Percentiles rank a stretch among this genome's conserved stretches.
These are phyloP conservation scores for Lasiodiplodia theobromae DNA, from an alignment of 2,329 filamentous ascomycete species.

Conservation along the genomic window DNA sequence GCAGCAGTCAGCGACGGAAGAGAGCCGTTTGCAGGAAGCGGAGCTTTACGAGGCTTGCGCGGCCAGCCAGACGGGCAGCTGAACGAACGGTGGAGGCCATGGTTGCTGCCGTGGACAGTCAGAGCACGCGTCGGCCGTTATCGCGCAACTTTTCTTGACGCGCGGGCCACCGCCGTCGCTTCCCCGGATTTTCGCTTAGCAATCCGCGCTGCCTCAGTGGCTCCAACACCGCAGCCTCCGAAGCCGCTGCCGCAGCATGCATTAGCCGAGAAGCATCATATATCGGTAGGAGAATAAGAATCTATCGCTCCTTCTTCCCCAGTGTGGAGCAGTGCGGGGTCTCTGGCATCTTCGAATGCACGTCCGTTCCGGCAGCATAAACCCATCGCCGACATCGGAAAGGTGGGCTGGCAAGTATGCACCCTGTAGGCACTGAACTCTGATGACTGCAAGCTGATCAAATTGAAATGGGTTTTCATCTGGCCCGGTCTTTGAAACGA, in stretches of 20 bases:
- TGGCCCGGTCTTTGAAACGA: too few relatives aligned
- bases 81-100: slow-evolving; percentile 49
- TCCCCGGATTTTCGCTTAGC: slow-evolving; percentile 30
- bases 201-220: slow-evolving; percentile 26
- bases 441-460: too few relatives aligned
- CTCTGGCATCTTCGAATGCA: not conserved
- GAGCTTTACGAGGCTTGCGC: slow-evolving; percentile 41
- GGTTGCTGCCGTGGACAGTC: slow-evolving; percentile 23
- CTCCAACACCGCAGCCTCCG: not conserved
- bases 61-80: slow-evolving; percentile 42
- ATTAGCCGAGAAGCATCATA: not conserved
- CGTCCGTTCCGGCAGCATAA: not conserved
- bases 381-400: slow-evolving; percentile 21
- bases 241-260: not conserved
- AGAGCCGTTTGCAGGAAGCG: not conserved
- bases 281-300: not conserved
- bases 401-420: too few relatives aligned
- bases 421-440: too few relatives aligned
- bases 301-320: not conserved
- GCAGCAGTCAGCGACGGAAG: not conserved
- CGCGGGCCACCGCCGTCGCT: slow-evolving; percentile 7
- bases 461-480: too few relatives aligned
- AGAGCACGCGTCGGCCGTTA: slow-evolving; percentile 23
- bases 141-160: slow-evolving; percentile 28
- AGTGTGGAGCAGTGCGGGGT: not conserved